Evolutionary conservation across 306 rosid species (phyloP).

Genomic region (Malus fusca): DNA sequence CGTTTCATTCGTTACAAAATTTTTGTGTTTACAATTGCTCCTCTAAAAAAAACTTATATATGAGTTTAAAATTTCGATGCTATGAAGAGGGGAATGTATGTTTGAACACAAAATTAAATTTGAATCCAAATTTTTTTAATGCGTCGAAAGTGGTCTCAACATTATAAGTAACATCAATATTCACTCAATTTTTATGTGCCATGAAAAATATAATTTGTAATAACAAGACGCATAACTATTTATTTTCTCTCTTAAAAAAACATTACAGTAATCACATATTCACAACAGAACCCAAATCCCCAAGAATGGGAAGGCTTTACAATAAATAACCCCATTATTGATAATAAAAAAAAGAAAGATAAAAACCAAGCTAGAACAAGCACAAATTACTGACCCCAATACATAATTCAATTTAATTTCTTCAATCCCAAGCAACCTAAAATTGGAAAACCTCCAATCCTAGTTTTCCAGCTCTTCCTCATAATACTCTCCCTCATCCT

Average conservation of each 20-base stretch:
- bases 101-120: not conserved
- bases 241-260: not conserved
- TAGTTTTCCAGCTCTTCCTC: conserved; percentile 34
- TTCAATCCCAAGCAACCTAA: not conserved
- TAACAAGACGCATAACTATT: no score
- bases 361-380: not conserved
- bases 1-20: no score
- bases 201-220: no score
- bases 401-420: not conserved
- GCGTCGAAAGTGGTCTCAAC: not conserved
- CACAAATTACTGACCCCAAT: not conserved
- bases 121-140: not conserved
- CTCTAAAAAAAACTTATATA: not conserved
- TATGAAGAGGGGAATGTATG: not conserved
- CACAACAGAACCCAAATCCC: conserved; percentile 8
- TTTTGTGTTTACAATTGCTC: not conserved
- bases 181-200: not conserved
- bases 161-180: not conserved
- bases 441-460: not conserved
- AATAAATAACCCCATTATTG: not conserved
- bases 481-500: conserved; percentile 31
- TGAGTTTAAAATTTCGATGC: not conserved
- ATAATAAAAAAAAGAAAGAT: not conserved
- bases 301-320: not conserved
- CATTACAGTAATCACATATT: conserved; percentile 3